These are phyloP conservation scores for Leptosphaerulina australis DNA, from an alignment of 2,329 filamentous ascomycete species.

Conservation along the genomic window DNA sequence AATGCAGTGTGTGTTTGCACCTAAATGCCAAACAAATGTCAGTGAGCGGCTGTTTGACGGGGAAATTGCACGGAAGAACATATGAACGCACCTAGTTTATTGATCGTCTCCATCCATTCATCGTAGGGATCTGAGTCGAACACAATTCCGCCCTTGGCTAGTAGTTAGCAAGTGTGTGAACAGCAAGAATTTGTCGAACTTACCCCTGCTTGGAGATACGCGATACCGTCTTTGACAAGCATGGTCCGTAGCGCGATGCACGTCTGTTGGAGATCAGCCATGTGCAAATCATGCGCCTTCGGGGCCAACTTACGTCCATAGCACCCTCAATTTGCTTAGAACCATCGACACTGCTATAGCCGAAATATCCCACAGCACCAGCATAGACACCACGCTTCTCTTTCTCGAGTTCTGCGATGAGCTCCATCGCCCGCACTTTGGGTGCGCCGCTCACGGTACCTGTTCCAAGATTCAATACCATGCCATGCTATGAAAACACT, in stretches of 20 bases:
- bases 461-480: slow-evolving; percentile 23
- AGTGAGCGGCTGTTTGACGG: slow-evolving; percentile 18
- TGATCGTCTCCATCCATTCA: slow-evolving; percentile 95
- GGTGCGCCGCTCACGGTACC: slow-evolving; percentile 88
- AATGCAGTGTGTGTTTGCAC: slow-evolving; percentile 86
- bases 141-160: slow-evolving; percentile 44
- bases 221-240: slow-evolving; percentile 88
- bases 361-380: slow-evolving; percentile 95
- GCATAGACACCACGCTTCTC: slow-evolving; percentile 97
- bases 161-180: slow-evolving; percentile 27
- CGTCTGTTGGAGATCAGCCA: slow-evolving; percentile 46
- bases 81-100: slow-evolving; percentile 72
- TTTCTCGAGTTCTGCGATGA: slow-evolving; percentile 90
- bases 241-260: slow-evolving; percentile 86
- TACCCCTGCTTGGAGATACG: slow-evolving; percentile 83
- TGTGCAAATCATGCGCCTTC: slow-evolving; percentile 17
- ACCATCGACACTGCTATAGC: slow-evolving; percentile 74
- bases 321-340: slow-evolving; percentile 73
- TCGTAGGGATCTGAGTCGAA: slow-evolving; percentile 84
- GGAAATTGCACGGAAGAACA: slow-evolving; percentile 1
- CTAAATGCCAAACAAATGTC: slow-evolving; percentile 32
- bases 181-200: slow-evolving; percentile 56
- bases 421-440: slow-evolving; percentile 95
- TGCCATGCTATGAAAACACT: slow-evolving; percentile 15
- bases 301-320: slow-evolving; percentile 68